Evolutionary conservation across 2,329 filamentous ascomycete genomes (phyloP), one percentile per base, ranked within the genome.

Genomic region (Xylariaceae sp.): DNA sequence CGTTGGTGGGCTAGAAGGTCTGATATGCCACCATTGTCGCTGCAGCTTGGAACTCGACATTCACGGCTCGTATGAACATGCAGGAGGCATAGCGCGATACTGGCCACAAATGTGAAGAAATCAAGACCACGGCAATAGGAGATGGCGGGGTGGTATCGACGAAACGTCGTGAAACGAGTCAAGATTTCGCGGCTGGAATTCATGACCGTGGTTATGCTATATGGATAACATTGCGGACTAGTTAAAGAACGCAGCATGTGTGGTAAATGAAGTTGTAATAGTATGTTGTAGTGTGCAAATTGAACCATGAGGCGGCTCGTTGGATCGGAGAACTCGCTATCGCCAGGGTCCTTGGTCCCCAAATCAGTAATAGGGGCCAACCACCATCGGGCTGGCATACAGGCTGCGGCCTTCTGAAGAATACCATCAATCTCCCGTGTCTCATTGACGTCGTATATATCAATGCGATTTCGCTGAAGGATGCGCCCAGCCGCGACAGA

Each of bases 321-420:
- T 39, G 74, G 65, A 5, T 56, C 9, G 9, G 72, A 60, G 1
- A 64, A 50, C 12, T 64, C 55, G n/a, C 34, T 50, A 9, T 63
- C 57, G 6, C 60, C 37, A 32, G 4, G 19, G 29, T 50, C 44
- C 6, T 51, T 11, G 8, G 34, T 19, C 41, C 31, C 12, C 8
- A 37, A 35, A 12, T 65, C 49, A 7, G 67, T 65, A 37, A 11
- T 37, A 6, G 64, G 53, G 19, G 19, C 19, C 3, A 70, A 54
- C 75, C 75, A 78, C 74, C 74, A 78, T 39, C 70, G 65, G 3
- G 70, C 59, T 2, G 75, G 70, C 71, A 77, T 68, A 2, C 60
- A 62, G 1, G 61, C 61, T 0, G 71, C 68, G 4, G 71, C 68
- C 3, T 70, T 61, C 41, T 70, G 70, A 5, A 78, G 62, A 27